Conservation (phyloP, 148 eudicot genomes). For the Fagopyrum esculentum region DNA sequence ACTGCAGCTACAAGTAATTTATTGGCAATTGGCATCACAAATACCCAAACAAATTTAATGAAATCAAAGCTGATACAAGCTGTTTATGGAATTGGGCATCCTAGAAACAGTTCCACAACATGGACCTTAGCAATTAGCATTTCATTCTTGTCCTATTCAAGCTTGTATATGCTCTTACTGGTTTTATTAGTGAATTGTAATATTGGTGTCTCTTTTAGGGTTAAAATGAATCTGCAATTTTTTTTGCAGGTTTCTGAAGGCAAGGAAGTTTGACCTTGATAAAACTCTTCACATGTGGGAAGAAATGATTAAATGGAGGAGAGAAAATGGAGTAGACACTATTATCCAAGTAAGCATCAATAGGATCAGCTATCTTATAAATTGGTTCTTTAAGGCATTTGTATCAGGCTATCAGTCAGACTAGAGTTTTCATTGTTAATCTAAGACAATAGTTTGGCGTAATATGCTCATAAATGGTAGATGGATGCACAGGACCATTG, state of each 20-base stretch:
- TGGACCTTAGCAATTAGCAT: not conserved
- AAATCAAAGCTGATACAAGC: not conserved
- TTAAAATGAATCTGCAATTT: slow-evolving; percentile 1
- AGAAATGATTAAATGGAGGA: slow-evolving; percentile 99
- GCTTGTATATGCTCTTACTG: not conserved
- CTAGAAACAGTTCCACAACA: not conserved
- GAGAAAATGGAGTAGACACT: slow-evolving; percentile 70
- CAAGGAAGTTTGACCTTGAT: slow-evolving; percentile 88
- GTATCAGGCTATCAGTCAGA: not conserved
- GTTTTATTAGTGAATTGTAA: not conserved
- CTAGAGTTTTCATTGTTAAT: not conserved
- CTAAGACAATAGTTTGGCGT: not conserved
- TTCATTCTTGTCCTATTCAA: not conserved
- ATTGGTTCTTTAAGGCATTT: not conserved
- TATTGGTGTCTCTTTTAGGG: not conserved
- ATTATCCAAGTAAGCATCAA: slow-evolving; percentile 57
- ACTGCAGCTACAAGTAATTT: not conserved
- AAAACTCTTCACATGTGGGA: slow-evolving; percentile 90
- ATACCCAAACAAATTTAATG: not conserved
- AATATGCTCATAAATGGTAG: not conserved
- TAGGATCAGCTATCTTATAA: not conserved
- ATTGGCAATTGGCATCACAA: not conserved
- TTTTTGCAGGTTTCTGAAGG: slow-evolving; percentile 81
- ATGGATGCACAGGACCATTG: not conserved
- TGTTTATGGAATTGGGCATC: not conserved